Conservation (phyloP, 345 rosid genomes). For the Psidium guajava region DNA sequence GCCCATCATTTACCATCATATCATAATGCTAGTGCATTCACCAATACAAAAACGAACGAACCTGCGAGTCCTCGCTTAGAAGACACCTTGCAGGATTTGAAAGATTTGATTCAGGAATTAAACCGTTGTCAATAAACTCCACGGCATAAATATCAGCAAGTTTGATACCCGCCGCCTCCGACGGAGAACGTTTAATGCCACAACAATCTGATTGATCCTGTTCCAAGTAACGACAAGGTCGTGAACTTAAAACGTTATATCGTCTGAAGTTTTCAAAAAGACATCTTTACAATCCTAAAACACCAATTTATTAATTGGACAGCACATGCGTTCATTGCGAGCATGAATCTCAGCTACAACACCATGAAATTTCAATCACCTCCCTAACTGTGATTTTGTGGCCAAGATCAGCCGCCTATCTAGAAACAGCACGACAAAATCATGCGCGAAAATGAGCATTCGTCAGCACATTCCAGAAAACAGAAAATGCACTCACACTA, state of each 20-base stretch:
- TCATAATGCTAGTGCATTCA: background rate
- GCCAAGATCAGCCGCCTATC: background rate
- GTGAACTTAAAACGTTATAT: background rate
- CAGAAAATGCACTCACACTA: constrained; percentile 24
- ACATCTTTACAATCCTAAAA: background rate
- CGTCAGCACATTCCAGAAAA: background rate
- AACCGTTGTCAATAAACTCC: constrained; percentile 35
- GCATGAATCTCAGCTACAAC: background rate
- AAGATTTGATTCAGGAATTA: constrained; percentile 20
- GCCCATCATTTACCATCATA: background rate
- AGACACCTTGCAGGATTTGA: constrained; percentile 30
- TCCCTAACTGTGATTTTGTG: background rate
- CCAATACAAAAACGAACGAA: constrained; percentile 9
- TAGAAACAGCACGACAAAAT: background rate
- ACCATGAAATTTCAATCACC: background rate
- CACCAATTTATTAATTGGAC: background rate
- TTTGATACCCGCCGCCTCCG: constrained; percentile 21
- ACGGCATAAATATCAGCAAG: constrained; percentile 66
- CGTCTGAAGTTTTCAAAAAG: background rate
- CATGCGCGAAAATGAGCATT: background rate
- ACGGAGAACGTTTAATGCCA: constrained; percentile 30
- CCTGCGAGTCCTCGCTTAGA: constrained; percentile 33
- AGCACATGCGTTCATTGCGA: background rate
- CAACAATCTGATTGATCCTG: constrained; percentile 49
- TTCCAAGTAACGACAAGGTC: constrained; percentile 2